phyloP scores from a whole-genome alignment of 768 basidiomycete genomes.

The Hortiboletus flavorubellus region DNA sequence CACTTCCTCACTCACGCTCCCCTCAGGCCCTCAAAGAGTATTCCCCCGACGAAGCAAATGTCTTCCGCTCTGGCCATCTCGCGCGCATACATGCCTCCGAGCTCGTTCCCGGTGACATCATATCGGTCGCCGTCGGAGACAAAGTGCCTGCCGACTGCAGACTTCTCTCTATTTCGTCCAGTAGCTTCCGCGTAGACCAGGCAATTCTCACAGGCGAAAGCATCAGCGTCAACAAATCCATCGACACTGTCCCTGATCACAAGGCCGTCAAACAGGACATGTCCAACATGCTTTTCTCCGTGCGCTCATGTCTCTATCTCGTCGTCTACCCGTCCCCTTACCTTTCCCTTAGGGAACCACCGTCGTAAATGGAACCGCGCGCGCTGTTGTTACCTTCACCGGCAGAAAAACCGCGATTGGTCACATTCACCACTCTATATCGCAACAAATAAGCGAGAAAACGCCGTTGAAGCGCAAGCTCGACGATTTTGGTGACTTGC shows the following conservation, averaged over 20 bases:
- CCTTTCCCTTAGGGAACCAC: conserved; percentile 71
- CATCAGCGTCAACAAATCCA: conserved; percentile 78
- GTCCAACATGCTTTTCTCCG: conserved; percentile 94
- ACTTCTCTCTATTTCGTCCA: conserved; percentile 84
- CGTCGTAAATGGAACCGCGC: conserved; percentile 89
- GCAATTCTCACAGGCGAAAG: conserved; percentile 97
- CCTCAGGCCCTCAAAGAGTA: conserved; percentile 91
- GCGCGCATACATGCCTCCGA: conserved; percentile 78
- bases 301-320: conserved; percentile 28
- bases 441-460: conserved; percentile 90
- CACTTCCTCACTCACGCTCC: not conserved
- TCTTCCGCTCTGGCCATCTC: conserved; percentile 68
- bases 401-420: conserved; percentile 90
- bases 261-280: conserved; percentile 97
- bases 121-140: conserved; percentile 90
- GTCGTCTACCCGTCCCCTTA: not conserved
- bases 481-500: conserved; percentile 96
- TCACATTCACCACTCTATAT: conserved; percentile 95
- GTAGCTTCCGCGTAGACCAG: conserved; percentile 93
- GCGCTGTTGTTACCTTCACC: conserved; percentile 84
- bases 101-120: conserved; percentile 93
- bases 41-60: conserved; percentile 95
- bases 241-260: conserved; percentile 62
- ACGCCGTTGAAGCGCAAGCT: conserved; percentile 96
- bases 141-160: conserved; percentile 95